Conservation (phyloP, 2,329 filamentous ascomycete genomes). For the Verticillium dahliae region DNA sequence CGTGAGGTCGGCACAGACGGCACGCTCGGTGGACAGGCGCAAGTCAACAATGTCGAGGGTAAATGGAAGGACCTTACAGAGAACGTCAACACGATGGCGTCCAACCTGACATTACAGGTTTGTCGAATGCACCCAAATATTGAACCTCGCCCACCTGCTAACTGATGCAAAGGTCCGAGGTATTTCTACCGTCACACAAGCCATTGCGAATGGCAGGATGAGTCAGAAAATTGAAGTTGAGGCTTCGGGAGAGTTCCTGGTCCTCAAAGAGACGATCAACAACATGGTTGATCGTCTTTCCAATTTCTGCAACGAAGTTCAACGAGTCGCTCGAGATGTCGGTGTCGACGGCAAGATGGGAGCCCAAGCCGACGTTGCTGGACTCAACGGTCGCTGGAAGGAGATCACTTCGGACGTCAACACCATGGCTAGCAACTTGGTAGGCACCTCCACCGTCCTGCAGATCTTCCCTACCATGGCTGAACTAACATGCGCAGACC, state of each 20-base stretch:
- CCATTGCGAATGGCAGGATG: conserved; percentile 93
- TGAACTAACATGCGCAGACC: conserved; percentile 55
- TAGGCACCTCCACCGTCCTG: conserved; percentile 21
- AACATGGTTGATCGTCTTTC: conserved; percentile 97
- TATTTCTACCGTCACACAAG: conserved; percentile 90
- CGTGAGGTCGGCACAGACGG: conserved; percentile 95
- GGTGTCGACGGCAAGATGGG: conserved; percentile 98
- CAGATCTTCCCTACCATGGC: too few relatives aligned
- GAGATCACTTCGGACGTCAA: conserved; percentile 97
- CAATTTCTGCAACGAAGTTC: conserved; percentile 93
- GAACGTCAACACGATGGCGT: conserved; percentile 74
- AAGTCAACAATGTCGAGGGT: conserved; percentile 90
- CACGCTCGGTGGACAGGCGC: conserved; percentile 85
- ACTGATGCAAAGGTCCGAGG: conserved; percentile 60
- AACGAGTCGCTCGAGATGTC: conserved; percentile 92
- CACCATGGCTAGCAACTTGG: conserved; percentile 72
- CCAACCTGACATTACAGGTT: conserved; percentile 61
- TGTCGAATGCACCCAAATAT: conserved; percentile 5
- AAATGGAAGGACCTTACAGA: conserved; percentile 98
- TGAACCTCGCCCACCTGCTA: not conserved
- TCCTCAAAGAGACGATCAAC: conserved; percentile 94
- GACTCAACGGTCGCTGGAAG: conserved; percentile 91
- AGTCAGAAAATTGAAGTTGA: conserved; percentile 93
- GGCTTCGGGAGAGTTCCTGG: conserved; percentile 88
- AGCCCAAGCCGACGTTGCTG: conserved; percentile 89